Percentiles rank a stretch among this genome's conserved stretches.
Evolutionary conservation across 78 protist species (phyloP).

Genomic region (Chrysochromulina parva): DNA sequence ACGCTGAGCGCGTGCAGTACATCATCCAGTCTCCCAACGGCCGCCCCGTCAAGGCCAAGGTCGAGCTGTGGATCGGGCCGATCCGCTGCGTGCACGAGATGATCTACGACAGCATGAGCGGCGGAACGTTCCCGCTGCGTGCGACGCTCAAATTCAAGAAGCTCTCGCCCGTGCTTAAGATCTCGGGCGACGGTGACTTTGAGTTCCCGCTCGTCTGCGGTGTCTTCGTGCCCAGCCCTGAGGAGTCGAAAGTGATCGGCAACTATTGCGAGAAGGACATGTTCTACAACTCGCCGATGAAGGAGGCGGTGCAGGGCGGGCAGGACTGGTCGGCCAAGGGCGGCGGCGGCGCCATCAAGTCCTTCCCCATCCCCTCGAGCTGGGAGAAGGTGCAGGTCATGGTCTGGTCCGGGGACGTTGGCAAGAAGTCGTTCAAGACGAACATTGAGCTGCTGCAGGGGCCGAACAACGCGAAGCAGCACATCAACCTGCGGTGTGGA

Average conservation of each 20-base stretch:
- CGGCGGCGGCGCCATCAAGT: not conserved
- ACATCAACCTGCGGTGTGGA: not conserved
- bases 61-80: conserved; percentile 16
- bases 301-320: conserved; percentile 4
- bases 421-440: conserved; percentile 1
- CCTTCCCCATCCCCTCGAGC: not conserved
- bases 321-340: not conserved
- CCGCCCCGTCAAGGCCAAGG: conserved; percentile 13
- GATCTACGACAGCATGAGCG: not conserved
- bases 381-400: conserved; percentile 5
- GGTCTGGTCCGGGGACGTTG: not conserved
- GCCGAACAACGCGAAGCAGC: not conserved
- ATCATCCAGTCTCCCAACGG: not conserved
- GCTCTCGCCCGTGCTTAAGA: not conserved
- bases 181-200: not conserved
- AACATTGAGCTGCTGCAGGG: conserved; percentile 1
- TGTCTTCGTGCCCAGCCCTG: not conserved
- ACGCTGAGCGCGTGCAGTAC: conserved; percentile 14
- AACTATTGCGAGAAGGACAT: not conserved
- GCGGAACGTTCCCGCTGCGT: not conserved
- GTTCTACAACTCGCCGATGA: not conserved
- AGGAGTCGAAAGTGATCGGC: not conserved
- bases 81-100: not conserved
- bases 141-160: conserved; percentile 5
- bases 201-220: not conserved